Base-by-base conservation (phyloP, 345 rosid species). In the Euclidium syriacum region DNA sequence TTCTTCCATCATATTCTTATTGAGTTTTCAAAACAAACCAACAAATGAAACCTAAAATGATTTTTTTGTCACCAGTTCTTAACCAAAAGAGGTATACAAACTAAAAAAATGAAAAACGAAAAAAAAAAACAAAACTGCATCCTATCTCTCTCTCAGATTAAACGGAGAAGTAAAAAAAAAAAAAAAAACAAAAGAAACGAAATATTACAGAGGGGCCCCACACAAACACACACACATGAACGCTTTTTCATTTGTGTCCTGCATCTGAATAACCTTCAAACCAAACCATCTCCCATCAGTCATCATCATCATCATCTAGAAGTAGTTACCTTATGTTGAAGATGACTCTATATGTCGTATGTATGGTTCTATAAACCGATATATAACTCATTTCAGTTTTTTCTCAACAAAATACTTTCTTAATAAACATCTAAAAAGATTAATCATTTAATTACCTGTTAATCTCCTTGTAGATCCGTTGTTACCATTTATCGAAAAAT, bases 401-500 rank as follows among this genome's bases (percentile, higher is more conserved):
- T n/a, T n/a, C n/a, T n/a, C n/a, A n/a, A n/a, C n/a, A n/a, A n/a
- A n/a, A n/a, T n/a, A n/a, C n/a, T n/a, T n/a, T n/a, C n/a, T n/a
- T n/a, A n/a, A n/a, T n/a, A n/a, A n/a, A n/a, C n/a, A n/a, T n/a
- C n/a, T n/a, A n/a, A 49, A 39, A 42, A 26, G 29, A 30, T 30
- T 35, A 19, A 22, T 55, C 16, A 49, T 18, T 57, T n/a, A n/a
- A n/a, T n/a, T 70, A 83, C 92, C 80, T 72, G 84, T 52, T 68
- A 81, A 68, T 65, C 80, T 76, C 53, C 79, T 63, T 25, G 77
- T 24, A 39, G 76, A 69, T 52, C 79, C 85, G 59, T 79, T 77
- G 68, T 79, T 77, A 67, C 83, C 85, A 52, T 85, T 82, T n/a
- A 71, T 64, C 8, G 88, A 76, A 58, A 61, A 69, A 52, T 66